Evolutionary conservation across 352 stramenopile species (phyloP).

Genomic region (Globisporangium orthogonon): DNA sequence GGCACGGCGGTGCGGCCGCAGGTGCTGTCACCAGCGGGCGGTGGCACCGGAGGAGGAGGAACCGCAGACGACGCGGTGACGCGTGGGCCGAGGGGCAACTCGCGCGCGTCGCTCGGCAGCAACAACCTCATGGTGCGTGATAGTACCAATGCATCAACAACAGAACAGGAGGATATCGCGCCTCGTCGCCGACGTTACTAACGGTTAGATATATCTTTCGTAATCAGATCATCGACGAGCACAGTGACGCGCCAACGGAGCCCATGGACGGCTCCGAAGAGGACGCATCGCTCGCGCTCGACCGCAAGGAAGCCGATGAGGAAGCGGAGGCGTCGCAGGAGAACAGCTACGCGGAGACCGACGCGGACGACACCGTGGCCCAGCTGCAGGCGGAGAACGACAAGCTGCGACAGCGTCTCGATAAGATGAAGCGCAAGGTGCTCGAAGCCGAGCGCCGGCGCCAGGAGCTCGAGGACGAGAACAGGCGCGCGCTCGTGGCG

Average conservation of each 20-base stretch:
- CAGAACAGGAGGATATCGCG: no score
- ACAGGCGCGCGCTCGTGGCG: constrained; percentile 20
- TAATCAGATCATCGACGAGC: constrained; percentile 61
- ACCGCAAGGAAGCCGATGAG: constrained; percentile 25
- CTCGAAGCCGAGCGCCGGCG: constrained; percentile 43
- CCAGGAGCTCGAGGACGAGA: constrained; percentile 48
- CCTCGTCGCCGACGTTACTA: background rate
- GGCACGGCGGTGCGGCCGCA: constrained; percentile 57
- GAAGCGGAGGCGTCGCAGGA: constrained; percentile 24
- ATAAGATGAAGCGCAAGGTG: constrained; percentile 72
- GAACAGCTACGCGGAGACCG: constrained; percentile 13
- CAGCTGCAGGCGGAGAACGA: constrained; percentile 75
- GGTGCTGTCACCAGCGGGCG: constrained; percentile 39
- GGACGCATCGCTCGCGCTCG: constrained; percentile 24
- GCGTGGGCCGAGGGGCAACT: constrained; percentile 31
- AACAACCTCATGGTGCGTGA: constrained; percentile 41
- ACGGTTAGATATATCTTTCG: background rate
- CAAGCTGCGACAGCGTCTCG: constrained; percentile 57
- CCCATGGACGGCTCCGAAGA: constrained; percentile 54
- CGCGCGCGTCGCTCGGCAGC: constrained; percentile 30
- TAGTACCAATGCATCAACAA: background rate
- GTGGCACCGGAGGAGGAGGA: constrained; percentile 17
- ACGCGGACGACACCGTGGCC: constrained; percentile 22
- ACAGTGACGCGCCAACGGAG: constrained; percentile 52
- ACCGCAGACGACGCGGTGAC: constrained; percentile 16